Percentiles rank a stretch among this genome's conserved stretches.
These are phyloP conservation scores for Starmerella sirachaensis DNA, from an alignment of 805 yeast species.

Conservation along the genomic window DNA sequence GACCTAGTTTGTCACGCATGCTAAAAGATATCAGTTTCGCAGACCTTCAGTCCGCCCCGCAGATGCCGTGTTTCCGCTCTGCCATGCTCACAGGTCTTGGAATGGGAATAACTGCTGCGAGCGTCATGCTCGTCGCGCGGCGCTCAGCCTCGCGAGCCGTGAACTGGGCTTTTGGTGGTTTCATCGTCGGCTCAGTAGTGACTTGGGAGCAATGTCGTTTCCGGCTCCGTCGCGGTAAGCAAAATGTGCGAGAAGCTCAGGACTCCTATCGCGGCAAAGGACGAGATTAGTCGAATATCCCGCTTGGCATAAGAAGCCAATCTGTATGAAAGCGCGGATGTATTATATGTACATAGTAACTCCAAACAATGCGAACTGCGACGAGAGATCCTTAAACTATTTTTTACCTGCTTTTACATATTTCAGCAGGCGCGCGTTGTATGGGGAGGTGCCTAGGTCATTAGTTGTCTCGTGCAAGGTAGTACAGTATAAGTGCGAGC, in stretches of 20 bases:
- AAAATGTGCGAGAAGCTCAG: conserved; percentile 59
- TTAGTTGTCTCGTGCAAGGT: no score
- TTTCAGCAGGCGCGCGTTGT: no score
- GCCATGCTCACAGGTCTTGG: conserved; percentile 30
- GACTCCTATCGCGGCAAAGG: conserved; percentile 22
- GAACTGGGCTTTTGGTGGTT: conserved; percentile 77
- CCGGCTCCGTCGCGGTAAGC: conserved; percentile 51
- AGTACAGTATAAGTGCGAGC: no score
- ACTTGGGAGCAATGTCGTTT: conserved; percentile 92
- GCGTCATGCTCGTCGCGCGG: conserved; percentile 23
- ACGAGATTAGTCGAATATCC: no score
- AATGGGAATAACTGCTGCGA: conserved; percentile 25
- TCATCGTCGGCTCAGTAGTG: conserved; percentile 63
- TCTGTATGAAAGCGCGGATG: no score
- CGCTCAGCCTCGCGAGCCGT: conserved; percentile 37
- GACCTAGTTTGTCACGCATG: conserved; percentile 19
- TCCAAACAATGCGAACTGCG: no score
- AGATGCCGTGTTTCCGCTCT: conserved; percentile 30
- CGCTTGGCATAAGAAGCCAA: no score
- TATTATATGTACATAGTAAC: no score
- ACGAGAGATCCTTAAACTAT: no score
- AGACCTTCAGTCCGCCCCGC: conserved; percentile 27
- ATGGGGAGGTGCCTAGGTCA: no score
- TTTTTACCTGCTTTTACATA: no score
- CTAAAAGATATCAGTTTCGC: conserved; percentile 20